Conservation (phyloP, 2,329 filamentous ascomycete species). For the Nannizziopsis barbatae region DNA sequence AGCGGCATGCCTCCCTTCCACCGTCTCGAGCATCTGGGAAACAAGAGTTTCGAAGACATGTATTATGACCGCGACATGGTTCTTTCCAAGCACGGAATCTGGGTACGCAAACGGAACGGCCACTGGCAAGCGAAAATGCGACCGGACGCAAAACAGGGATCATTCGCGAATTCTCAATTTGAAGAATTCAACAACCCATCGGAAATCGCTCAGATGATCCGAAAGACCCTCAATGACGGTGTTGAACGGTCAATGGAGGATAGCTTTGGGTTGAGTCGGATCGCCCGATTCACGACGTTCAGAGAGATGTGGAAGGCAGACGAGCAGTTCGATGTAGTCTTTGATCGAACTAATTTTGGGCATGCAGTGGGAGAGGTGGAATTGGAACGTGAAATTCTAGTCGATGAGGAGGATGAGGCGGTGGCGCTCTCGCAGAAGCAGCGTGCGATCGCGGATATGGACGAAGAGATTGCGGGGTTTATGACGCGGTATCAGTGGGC, state of each 20-base stretch:
- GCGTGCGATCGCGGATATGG: slow-evolving; percentile 8
- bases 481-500: slow-evolving; percentile 20
- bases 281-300: slow-evolving; percentile 20
- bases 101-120: slow-evolving; percentile 20
- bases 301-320: slow-evolving; percentile 22
- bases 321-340: slow-evolving; percentile 21
- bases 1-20: slow-evolving; percentile 17
- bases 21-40: slow-evolving; percentile 15
- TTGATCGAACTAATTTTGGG: slow-evolving; percentile 26
- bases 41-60: slow-evolving; percentile 18
- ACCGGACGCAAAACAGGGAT: slow-evolving; percentile 5
- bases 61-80: slow-evolving; percentile 21
- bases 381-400: slow-evolving; percentile 18
- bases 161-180: slow-evolving; percentile 20
- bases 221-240: slow-evolving; percentile 7
- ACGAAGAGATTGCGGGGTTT: slow-evolving; percentile 20
- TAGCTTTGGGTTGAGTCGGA: slow-evolving; percentile 16
- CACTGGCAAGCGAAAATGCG: slow-evolving; percentile 22
- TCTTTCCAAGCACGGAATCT: slow-evolving; percentile 20
- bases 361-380: slow-evolving; percentile 26
- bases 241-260: slow-evolving; percentile 7
- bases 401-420: slow-evolving; percentile 10
- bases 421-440: slow-evolving; percentile 3
- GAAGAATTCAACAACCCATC: slow-evolving; percentile 19
- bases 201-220: slow-evolving; percentile 15